These are phyloP conservation scores for Phalaenopsis aphrodite DNA, from an alignment of 106 monocot genomes.

Conservation along the genomic window DNA sequence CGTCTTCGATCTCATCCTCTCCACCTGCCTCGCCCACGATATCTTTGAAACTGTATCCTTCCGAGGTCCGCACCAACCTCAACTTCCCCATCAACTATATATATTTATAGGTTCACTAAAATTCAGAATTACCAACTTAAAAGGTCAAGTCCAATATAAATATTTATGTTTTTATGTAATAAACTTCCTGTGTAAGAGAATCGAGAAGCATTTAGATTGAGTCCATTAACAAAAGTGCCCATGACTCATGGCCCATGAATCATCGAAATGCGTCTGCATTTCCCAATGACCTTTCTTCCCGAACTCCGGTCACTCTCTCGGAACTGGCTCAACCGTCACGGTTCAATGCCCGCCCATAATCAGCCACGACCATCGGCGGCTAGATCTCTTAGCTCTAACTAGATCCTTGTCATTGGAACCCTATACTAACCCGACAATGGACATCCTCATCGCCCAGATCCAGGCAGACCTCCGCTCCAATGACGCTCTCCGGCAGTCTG, in stretches of 20 bases:
- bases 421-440: slow-evolving; percentile 33
- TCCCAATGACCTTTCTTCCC: too few species aligned
- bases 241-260: too few species aligned
- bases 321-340: background rate
- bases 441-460: slow-evolving; percentile 92
- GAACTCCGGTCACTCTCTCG: too few species aligned
- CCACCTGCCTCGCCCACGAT: slow-evolving; percentile 75
- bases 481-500: slow-evolving; percentile 96
- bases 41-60: slow-evolving; percentile 61
- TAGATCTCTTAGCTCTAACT: background rate
- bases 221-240: too few species aligned
- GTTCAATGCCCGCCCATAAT: background rate
- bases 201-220: too few species aligned
- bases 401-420: background rate
- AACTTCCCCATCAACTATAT: slow-evolving; percentile 38
- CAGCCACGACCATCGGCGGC: background rate
- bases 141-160: too few species aligned
- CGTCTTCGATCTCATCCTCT: slow-evolving; percentile 90
- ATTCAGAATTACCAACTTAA: too few species aligned
- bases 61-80: slow-evolving; percentile 72
- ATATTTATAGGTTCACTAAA: too few species aligned
- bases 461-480: slow-evolving; percentile 85
- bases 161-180: too few species aligned
- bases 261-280: too few species aligned
- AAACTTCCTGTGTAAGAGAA: too few species aligned